Evolutionary conservation across 2,329 filamentous ascomycete genomes (phyloP).

Genomic region (Spiromastix sp.): DNA sequence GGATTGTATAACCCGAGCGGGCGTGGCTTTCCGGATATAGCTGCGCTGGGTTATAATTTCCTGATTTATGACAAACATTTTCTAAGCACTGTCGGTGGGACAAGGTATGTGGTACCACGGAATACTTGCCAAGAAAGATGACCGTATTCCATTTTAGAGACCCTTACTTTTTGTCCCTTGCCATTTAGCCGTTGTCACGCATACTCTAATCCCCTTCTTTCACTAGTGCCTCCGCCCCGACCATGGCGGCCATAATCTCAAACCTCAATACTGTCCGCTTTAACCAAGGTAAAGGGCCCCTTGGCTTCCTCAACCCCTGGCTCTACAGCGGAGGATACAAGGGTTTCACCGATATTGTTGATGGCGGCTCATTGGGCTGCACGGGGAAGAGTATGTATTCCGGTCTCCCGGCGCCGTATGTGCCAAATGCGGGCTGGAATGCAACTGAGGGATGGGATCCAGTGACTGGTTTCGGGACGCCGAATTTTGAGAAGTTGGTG

Average conservation of each 20-base stretch:
- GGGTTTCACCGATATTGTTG: constrained; percentile 40
- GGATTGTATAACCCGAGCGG: constrained; percentile 43
- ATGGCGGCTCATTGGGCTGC: constrained; percentile 39
- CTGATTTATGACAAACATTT: constrained; percentile 29
- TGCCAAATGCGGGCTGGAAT: constrained; percentile 41
- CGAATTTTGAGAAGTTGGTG: constrained; percentile 15
- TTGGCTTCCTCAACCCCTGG: constrained; percentile 55
- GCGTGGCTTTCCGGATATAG: constrained; percentile 52
- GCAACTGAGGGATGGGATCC: constrained; percentile 42
- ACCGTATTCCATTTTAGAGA: neutral
- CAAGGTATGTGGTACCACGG: too few species aligned
- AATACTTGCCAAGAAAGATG: neutral
- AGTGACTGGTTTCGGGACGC: constrained; percentile 34
- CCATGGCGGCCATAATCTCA: constrained; percentile 52
- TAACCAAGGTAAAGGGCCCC: constrained; percentile 38
- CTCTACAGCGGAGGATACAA: constrained; percentile 39
- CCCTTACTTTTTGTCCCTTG: neutral
- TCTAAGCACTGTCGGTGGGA: constrained; percentile 35
- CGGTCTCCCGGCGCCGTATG: constrained; percentile 19
- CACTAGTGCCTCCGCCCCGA: constrained; percentile 48
- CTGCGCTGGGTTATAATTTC: constrained; percentile 43
- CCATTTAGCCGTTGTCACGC: neutral
- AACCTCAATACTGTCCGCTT: constrained; percentile 56
- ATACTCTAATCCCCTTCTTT: neutral
- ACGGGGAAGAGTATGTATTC: constrained; percentile 16